These are phyloP conservation scores for Nakazawaea sp. DNA, from an alignment of 805 yeast species.

Conservation along the genomic window DNA sequence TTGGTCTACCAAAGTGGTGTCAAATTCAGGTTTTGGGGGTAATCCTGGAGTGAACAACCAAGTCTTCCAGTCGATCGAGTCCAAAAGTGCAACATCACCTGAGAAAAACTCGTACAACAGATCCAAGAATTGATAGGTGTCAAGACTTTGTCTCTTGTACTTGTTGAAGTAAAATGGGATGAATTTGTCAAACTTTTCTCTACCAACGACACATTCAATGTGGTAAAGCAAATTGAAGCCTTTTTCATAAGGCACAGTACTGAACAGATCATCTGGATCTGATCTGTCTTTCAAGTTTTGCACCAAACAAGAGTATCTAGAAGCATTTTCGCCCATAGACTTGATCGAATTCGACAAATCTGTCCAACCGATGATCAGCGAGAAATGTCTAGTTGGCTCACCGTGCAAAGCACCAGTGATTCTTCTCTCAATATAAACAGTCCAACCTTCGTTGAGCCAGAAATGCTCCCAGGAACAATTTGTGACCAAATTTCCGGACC, in stretches of 20 bases:
- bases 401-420: constrained; percentile 77
- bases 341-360: constrained; percentile 63
- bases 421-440: constrained; percentile 84
- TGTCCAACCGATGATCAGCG: constrained; percentile 85
- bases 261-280: constrained; percentile 88
- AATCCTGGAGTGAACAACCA: constrained; percentile 83
- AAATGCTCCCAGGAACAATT: constrained; percentile 91
- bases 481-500: constrained; percentile 90
- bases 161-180: constrained; percentile 70
- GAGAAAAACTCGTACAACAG: constrained; percentile 56
- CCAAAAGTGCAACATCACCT: constrained; percentile 42
- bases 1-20: constrained; percentile 69
- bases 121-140: constrained; percentile 76
- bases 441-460: constrained; percentile 96
- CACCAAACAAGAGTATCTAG: constrained; percentile 54
- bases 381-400: constrained; percentile 68
- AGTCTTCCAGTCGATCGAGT: constrained; percentile 73
- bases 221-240: constrained; percentile 76
- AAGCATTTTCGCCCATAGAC: constrained; percentile 50
- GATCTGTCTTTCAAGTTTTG: constrained; percentile 62
- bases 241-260: constrained; percentile 86
- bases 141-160: constrained; percentile 66
- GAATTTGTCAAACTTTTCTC: constrained; percentile 67
- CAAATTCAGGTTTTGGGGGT: constrained; percentile 83
- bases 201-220: constrained; percentile 66